Percentiles rank a stretch among this genome's conserved stretches.
These are phyloP conservation scores for Plectosphaerella cucumerina DNA, from an alignment of 2,329 filamentous ascomycete genomes.

Conservation along the genomic window DNA sequence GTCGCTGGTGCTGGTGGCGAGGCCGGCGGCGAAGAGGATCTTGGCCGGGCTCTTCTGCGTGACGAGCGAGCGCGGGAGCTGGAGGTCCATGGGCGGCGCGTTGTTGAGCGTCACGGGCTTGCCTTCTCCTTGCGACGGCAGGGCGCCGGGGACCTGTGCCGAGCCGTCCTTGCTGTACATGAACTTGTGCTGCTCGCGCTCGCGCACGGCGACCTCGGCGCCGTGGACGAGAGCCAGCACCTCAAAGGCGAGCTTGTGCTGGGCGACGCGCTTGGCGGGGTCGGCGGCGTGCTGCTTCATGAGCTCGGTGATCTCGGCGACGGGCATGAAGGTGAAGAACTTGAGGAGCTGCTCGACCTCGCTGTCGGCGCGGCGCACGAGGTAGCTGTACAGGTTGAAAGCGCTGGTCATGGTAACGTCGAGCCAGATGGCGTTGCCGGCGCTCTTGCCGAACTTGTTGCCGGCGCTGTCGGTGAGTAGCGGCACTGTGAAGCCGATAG, in stretches of 20 bases:
- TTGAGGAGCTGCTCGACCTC: constrained; percentile 80
- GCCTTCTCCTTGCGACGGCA: background rate
- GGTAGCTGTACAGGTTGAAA: constrained; percentile 90
- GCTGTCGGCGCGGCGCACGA: constrained; percentile 75
- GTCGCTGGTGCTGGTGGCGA: constrained; percentile 52
- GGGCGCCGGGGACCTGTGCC: constrained; percentile 10
- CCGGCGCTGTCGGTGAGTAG: constrained; percentile 82
- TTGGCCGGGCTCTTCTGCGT: constrained; percentile 49
- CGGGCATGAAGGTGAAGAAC: constrained; percentile 83
- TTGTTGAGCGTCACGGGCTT: constrained; percentile 33
- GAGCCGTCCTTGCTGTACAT: constrained; percentile 37
- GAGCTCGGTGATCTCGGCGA: constrained; percentile 59
- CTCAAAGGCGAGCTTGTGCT: constrained; percentile 79
- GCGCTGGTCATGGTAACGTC: constrained; percentile 73
- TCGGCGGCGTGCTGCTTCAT: constrained; percentile 66
- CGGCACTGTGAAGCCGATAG: constrained; percentile 86
- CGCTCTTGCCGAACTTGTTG: constrained; percentile 90
- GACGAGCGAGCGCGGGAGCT: constrained; percentile 56
- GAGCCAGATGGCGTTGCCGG: constrained; percentile 92
- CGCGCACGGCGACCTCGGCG: constrained; percentile 54
- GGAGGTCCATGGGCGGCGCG: constrained; percentile 48
- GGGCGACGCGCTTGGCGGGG: constrained; percentile 70
- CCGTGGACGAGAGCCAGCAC: constrained; percentile 80
- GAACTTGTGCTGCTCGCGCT: constrained; percentile 50
- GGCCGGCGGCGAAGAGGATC: constrained; percentile 56